Percentiles rank a stretch among this genome's conserved stretches.
These are phyloP conservation scores for Cytospora chrysosperma DNA, from an alignment of 2,329 filamentous ascomycete species.

Conservation along the genomic window DNA sequence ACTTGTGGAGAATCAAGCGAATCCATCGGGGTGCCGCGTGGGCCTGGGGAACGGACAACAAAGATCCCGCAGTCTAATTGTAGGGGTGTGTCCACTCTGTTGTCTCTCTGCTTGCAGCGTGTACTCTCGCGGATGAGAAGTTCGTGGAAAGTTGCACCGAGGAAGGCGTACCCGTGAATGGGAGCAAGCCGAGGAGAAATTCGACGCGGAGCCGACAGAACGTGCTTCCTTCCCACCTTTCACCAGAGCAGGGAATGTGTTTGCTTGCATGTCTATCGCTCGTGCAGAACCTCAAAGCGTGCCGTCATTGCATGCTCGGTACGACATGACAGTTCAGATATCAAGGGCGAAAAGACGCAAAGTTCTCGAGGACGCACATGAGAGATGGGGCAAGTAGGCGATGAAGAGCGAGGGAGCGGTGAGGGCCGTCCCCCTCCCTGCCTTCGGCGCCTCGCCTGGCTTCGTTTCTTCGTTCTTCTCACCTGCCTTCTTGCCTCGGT, in stretches of 20 bases:
- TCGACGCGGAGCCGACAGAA: not conserved
- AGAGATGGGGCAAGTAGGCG: not conserved
- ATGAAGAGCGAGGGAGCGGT: slow-evolving; percentile 13
- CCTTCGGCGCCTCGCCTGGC: slow-evolving; percentile 2
- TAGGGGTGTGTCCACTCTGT: not conserved
- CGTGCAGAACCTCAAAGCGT: slow-evolving; percentile 6
- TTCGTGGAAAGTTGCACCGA: not conserved
- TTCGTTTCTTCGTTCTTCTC: not conserved
- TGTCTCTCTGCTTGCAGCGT: not conserved
- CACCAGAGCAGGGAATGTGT: slow-evolving; percentile 1
- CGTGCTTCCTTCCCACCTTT: too few species aligned
- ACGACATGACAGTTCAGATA: slow-evolving; percentile 22
- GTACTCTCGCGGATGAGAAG: not conserved
- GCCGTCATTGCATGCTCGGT: slow-evolving; percentile 9
- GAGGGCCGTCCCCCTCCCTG: slow-evolving; percentile 18
- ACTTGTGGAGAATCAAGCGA: slow-evolving; percentile 13
- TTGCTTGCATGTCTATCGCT: slow-evolving; percentile 7
- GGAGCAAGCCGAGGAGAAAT: not conserved
- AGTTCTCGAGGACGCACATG: slow-evolving; percentile 12
- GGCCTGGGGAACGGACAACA: slow-evolving; percentile 9
- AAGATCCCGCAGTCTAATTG: slow-evolving; percentile 17
- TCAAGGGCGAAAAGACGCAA: not conserved
- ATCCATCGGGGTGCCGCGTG: slow-evolving; percentile 5
- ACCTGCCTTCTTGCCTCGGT: not conserved
- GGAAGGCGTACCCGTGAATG: not conserved